Conservation (phyloP, 129 eudicot genomes). For the Helianthus annuus region HanXRQr2.0-SUNRISE NC_035440.2:11056227-11056726, state of each 20-base stretch:
- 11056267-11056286: too few relatives aligned
- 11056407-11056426: slow-evolving; percentile 1
- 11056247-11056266: too few relatives aligned
- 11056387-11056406: not conserved
- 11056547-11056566: not conserved
- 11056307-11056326: too few relatives aligned
- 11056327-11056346: too few relatives aligned
- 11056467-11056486: slow-evolving; percentile 41
- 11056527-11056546: slow-evolving; percentile 20
- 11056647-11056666: not conserved
- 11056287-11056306: too few relatives aligned
- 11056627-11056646: not conserved
- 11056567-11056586: slow-evolving; percentile 19
- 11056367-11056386: not conserved
- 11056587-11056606: not conserved
- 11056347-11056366: too few relatives aligned
- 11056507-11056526: slow-evolving; percentile 32
- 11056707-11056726: too few relatives aligned
- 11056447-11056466: slow-evolving; percentile 16
- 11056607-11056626: not conserved
- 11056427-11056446: slow-evolving; percentile 16
- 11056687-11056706: too few relatives aligned
- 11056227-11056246: too few relatives aligned
- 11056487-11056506: slow-evolving; percentile 31
- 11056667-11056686: too few relatives aligned